phyloP scores from a whole-genome alignment of 2,329 filamentous ascomycete species.

The Fusarium nematophilum region DNA sequence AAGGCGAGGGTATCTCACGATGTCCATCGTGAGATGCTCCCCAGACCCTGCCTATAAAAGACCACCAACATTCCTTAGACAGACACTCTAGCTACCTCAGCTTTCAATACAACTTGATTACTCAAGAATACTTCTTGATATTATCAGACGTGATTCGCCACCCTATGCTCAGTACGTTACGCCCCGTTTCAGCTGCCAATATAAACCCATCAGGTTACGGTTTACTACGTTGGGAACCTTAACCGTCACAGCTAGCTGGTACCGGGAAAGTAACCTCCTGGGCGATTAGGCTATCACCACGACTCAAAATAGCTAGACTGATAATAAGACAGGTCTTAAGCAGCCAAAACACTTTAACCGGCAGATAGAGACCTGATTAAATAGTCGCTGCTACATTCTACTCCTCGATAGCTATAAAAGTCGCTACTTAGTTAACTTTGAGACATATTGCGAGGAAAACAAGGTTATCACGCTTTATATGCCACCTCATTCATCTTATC shows the following conservation, averaged over 20 bases:
- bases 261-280: conserved; percentile 37
- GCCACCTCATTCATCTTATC: neutral
- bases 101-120: too few relatives aligned
- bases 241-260: conserved; percentile 15
- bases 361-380: conserved; percentile 39
- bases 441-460: conserved; percentile 47
- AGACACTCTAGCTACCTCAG: too few relatives aligned
- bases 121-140: too few relatives aligned
- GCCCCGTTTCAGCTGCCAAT: too few relatives aligned
- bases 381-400: conserved; percentile 47
- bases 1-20: too few relatives aligned
- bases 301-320: conserved; percentile 50
- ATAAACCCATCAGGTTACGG: too few relatives aligned
- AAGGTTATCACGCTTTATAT: conserved; percentile 54
- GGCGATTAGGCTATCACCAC: conserved; percentile 44
- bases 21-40: too few relatives aligned
- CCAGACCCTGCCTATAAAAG: too few relatives aligned
- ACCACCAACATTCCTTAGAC: too few relatives aligned
- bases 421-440: conserved; percentile 40
- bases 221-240: too few relatives aligned
- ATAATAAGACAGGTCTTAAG: conserved; percentile 46
- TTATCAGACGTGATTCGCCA: too few relatives aligned
- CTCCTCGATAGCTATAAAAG: conserved; percentile 52
- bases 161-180: too few relatives aligned
- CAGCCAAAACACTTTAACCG: conserved; percentile 51